Evolutionary conservation across 768 basidiomycete genomes (phyloP), one percentile per base, ranked within the genome.

Genomic region (Lactarius psammicola): DNA sequence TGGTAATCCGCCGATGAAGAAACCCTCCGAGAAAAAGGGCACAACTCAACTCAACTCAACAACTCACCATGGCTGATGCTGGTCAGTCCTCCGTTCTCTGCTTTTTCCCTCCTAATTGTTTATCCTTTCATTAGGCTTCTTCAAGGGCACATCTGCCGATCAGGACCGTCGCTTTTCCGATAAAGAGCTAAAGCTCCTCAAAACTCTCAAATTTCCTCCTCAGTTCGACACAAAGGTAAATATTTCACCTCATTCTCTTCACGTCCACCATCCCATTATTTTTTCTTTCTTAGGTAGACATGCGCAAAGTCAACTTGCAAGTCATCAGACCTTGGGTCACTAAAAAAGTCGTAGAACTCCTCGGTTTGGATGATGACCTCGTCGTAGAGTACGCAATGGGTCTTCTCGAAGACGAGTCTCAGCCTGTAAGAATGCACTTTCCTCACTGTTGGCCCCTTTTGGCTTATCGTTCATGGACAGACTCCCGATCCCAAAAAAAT

Each of bases 381-480:
- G 89, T 98, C 49, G 87, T 98, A 33, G 96, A 98, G 74, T 98
- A 97, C 73, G 94, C 94, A 20, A 93, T 94, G 87, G 94, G 94
- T 20, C 81, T 98, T 23, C 79, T 99, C 6, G 97, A 99, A 74
- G 93, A 97, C 71, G 81, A 86, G 56, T 82, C 85, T 18, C 84
- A 90, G 69, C 89, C 91, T n/a, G 95, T 96, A 15, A 15, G 68
- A 69, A 88, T 75, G 0, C 33, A 20, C 49, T 6, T 40, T 49
- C 7, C 9, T 30, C 6, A 44, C 28, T 46, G 11, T 15, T 44
- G 33, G 4, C 56, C 23, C 53, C n/a, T n/a, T 38, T 51, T 30
- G 13, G 60, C 33, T 68, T 71, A 28, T 66, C 34, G 18, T 46
- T 17, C 49, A 49, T 62, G 28, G 30, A 20, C 72, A 95, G 94